Percentiles rank a stretch among this genome's conserved stretches.
phyloP scores from a whole-genome alignment of 2,329 filamentous ascomycete species.

The Sclerotinia glacialis region DNA sequence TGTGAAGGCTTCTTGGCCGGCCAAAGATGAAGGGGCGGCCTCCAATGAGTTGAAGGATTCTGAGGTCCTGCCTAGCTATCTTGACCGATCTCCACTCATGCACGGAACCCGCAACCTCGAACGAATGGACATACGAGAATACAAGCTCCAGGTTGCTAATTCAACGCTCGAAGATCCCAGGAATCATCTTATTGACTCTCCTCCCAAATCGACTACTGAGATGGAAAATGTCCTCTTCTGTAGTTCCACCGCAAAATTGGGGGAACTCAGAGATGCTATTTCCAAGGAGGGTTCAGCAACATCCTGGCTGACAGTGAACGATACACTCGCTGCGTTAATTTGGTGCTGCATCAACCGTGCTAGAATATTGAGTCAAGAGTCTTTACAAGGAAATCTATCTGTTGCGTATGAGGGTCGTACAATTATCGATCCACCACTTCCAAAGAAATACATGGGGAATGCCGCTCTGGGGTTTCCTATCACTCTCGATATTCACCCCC shows the following conservation, averaged over 20 bases:
- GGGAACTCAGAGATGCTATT: not conserved
- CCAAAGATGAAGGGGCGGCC: not conserved
- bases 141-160: conserved; percentile 4
- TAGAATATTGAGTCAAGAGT: not conserved
- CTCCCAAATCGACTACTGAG: conserved; percentile 7
- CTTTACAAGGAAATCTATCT: conserved; percentile 3
- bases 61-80: not conserved
- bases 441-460: conserved; percentile 9
- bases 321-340: conserved; percentile 2
- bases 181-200: not conserved
- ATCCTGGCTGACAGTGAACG: conserved; percentile 13
- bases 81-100: conserved; percentile 15
- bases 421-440: conserved; percentile 2
- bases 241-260: not conserved
- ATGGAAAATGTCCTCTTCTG: conserved; percentile 15
- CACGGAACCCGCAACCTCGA: not conserved
- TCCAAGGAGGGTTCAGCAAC: not conserved
- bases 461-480: not conserved
- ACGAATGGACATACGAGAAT: conserved; percentile 15
- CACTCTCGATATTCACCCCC: conserved; percentile 16
- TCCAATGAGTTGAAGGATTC: not conserved
- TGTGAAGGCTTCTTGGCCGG: conserved; percentile 11
- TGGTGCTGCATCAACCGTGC: conserved; percentile 12
- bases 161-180: conserved; percentile 11
- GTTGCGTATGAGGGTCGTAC: conserved; percentile 2